Evolutionary conservation across 1,139 yeast species (phyloP), one percentile per base, ranked within the genome.

Genomic region (Debaryomycetaceae sp.): DNA sequence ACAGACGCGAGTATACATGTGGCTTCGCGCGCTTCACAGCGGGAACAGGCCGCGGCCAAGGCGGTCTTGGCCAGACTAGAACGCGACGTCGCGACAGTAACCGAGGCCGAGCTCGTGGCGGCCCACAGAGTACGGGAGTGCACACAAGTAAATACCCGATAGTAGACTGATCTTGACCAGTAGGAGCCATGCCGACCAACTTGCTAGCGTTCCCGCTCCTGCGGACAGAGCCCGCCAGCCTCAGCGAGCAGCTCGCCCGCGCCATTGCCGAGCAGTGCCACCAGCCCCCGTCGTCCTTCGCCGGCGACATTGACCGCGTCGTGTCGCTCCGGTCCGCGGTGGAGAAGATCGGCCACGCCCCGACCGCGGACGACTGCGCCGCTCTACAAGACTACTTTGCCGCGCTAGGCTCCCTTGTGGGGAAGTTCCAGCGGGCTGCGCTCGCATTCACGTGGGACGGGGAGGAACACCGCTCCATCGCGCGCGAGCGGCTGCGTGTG

Each of bases 371-470:
- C 5, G 33, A 43, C 7, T 37, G 44, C 18, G 49, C 47, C 22
- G 32, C 34, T 3, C 16, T 39, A 14, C 41, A 43, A 22, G 47
- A 49, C 16, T 69, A 67, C 41, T 57, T 51, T 34, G 40, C 43
- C 13, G 51, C 54, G 15, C 34, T 68, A 12, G 33, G 42, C 5
- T 44, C 45, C n/a, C 27, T 68, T 2, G 43, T 44, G 14, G 35
- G 38, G 26, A 67, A 62, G 38, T 65, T 71, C 30, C 64, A 70
- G 1, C 53, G 55, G 26, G 67, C 64, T 27, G 41, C 49, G 4
- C 37, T 72, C 4, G 70, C 64, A 26, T 79, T 82, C 42, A 62
- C 72, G 1, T 86, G 95, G 96, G 71, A 58, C 10, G 20, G 20
- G 10, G 8, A 18, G 10, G 6, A 6, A 7, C 20, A 57, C 22